Conservation (phyloP, 805 yeast genomes). For the Metschnikowia kofuensis region DNA sequence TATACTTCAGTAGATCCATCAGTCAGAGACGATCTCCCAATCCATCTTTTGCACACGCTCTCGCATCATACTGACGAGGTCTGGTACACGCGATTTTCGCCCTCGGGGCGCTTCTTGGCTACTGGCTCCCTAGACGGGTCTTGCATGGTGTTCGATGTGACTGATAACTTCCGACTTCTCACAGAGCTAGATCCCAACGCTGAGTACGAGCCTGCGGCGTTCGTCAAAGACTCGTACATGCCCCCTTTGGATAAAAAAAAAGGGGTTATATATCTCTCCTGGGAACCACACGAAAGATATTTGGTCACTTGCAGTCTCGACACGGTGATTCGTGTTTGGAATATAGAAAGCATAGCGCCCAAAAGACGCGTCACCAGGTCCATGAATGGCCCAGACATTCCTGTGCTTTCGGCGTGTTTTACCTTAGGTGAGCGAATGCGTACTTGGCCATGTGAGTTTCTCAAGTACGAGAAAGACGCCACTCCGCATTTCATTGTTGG, state of each 20-base stretch:
- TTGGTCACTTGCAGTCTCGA: constrained; percentile 74
- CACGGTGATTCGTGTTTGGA: constrained; percentile 68
- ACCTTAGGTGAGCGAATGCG: constrained; percentile 39
- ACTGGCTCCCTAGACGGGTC: constrained; percentile 69
- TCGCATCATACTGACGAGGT: constrained; percentile 67
- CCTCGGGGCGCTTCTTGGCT: constrained; percentile 73
- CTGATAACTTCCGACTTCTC: constrained; percentile 35
- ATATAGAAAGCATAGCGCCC: constrained; percentile 36
- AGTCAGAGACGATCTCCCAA: constrained; percentile 40
- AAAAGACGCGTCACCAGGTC: constrained; percentile 26
- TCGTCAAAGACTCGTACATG: constrained; percentile 24
- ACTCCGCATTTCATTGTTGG: constrained; percentile 61
- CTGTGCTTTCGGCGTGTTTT: constrained; percentile 30
- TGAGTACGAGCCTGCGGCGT: constrained; percentile 25
- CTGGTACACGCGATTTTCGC: constrained; percentile 79
- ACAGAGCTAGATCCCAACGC: constrained; percentile 30
- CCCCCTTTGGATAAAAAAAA: constrained; percentile 25
- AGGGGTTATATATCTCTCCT: constrained; percentile 57
- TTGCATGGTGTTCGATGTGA: constrained; percentile 64
- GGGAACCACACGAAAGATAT: constrained; percentile 71
- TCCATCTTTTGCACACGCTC: constrained; percentile 44
- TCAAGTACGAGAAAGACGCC: constrained; percentile 36
- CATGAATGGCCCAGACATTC: constrained; percentile 18
- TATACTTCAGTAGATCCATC: background rate
- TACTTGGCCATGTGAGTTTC: constrained; percentile 61